phyloP scores from a whole-genome alignment of 2,329 filamentous ascomycete species.

The Rhinocladiella mackenziei region DNA sequence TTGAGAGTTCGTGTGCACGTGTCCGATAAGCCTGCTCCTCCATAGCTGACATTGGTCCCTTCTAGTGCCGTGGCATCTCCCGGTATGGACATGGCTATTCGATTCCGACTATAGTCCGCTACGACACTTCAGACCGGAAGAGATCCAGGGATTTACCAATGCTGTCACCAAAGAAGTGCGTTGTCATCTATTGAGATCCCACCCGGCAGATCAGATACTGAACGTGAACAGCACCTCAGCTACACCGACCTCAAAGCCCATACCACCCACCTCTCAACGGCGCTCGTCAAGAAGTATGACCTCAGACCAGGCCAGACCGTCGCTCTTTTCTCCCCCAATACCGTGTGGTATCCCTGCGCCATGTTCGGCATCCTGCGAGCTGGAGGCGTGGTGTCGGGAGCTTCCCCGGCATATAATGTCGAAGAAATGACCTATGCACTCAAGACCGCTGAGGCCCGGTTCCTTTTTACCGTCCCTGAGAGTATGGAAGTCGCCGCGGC shows the following conservation, averaged over 20 bases:
- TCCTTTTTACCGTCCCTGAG: constrained; percentile 24
- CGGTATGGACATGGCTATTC: constrained; percentile 62
- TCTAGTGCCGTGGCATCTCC: constrained; percentile 51
- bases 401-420: constrained; percentile 61
- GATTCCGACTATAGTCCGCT: constrained; percentile 53
- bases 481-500: constrained; percentile 51
- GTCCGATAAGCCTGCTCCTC: background rate
- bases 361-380: constrained; percentile 55
- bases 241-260: constrained; percentile 57
- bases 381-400: constrained; percentile 58
- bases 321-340: constrained; percentile 60
- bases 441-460: constrained; percentile 52
- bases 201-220: background rate
- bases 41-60: background rate
- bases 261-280: constrained; percentile 58
- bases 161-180: constrained; percentile 51
- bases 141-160: constrained; percentile 55
- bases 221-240: constrained; percentile 41
- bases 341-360: constrained; percentile 63
- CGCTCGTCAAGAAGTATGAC: constrained; percentile 53
- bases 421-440: constrained; percentile 66
- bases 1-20: constrained; percentile 21
- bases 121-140: constrained; percentile 35
- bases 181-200: background rate
- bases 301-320: constrained; percentile 55